A percentile compares a stretch with the other conserved stretches of the same genome.
phyloP scores from a whole-genome alignment of 495 filamentous ascomycete genomes.

The Neurospora sp. region DNA sequence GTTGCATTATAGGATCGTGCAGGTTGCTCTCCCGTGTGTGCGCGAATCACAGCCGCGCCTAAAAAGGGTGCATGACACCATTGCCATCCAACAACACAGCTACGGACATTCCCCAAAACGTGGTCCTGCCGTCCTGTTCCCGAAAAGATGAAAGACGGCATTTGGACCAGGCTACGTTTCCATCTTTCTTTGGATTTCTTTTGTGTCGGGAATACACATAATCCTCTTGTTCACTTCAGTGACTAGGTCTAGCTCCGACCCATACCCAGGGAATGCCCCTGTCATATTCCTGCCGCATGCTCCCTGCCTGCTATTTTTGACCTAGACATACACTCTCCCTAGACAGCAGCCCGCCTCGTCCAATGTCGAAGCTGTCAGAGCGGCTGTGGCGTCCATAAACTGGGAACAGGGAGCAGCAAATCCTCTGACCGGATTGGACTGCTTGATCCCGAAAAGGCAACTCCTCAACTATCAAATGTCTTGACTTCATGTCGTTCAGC shows the following conservation, averaged over 20 bases:
- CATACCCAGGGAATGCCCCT: not conserved
- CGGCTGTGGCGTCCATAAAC: constrained; percentile 2
- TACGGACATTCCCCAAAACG: constrained; percentile 25
- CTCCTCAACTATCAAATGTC: not conserved
- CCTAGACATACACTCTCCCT: not conserved
- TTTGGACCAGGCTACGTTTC: not conserved
- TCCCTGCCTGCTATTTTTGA: not conserved
- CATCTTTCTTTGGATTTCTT: not conserved
- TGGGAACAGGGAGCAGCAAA: not conserved
- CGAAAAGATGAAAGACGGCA: not conserved
- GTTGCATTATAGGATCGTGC: not conserved
- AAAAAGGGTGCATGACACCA: not conserved
- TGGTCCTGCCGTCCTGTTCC: not conserved
- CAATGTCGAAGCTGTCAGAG: constrained; percentile 4
- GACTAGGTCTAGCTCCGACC: not conserved
- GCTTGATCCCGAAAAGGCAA: not conserved
- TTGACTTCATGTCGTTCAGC: not conserved
- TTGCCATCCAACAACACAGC: not conserved
- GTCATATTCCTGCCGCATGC: not conserved
- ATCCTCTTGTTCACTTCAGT: not conserved
- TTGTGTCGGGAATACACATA: not conserved
- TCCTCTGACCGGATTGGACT: not conserved
- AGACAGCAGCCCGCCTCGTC: not conserved
- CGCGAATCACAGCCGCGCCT: not conserved
- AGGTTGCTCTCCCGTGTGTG: not conserved